These are phyloP conservation scores for Globisporangium sylvaticum DNA, from an alignment of 352 stramenopile species.

Conservation along the genomic window DNA sequence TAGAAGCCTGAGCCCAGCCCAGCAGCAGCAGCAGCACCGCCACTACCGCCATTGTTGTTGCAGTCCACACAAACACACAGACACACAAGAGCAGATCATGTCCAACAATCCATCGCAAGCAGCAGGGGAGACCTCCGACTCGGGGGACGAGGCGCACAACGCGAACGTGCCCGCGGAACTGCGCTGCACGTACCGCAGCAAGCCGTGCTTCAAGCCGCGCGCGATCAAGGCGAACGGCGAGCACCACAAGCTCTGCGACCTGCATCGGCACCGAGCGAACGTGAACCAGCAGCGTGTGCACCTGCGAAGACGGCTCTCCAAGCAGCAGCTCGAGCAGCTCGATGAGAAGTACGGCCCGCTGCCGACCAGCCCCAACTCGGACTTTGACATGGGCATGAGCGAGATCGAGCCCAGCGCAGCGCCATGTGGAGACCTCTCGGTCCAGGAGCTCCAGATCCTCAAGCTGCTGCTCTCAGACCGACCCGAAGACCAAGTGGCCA, in stretches of 20 bases:
- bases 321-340: slow-evolving; percentile 14
- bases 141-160: neutral
- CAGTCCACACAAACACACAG: neutral
- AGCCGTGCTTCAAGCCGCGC: slow-evolving; percentile 39
- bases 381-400: neutral
- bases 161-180: slow-evolving; percentile 3
- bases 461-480: slow-evolving; percentile 13
- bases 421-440: slow-evolving; percentile 11
- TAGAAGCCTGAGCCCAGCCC: neutral
- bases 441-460: slow-evolving; percentile 12
- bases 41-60: neutral
- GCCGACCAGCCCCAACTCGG: neutral
- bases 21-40: neutral
- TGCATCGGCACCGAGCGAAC: slow-evolving; percentile 23
- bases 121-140: neutral
- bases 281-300: slow-evolving; percentile 22
- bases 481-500: slow-evolving; percentile 2
- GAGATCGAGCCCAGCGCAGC: slow-evolving; percentile 16
- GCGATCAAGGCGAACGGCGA: slow-evolving; percentile 33
- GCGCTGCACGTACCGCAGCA: slow-evolving; percentile 36
- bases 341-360: slow-evolving; percentile 16
- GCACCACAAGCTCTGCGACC: slow-evolving; percentile 27
- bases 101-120: neutral
- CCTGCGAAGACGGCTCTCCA: slow-evolving; percentile 14
- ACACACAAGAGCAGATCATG: neutral